These are phyloP conservation scores for Globisporangium ultimum DNA, from an alignment of 352 stramenopile species.

Conservation along the genomic window DNA sequence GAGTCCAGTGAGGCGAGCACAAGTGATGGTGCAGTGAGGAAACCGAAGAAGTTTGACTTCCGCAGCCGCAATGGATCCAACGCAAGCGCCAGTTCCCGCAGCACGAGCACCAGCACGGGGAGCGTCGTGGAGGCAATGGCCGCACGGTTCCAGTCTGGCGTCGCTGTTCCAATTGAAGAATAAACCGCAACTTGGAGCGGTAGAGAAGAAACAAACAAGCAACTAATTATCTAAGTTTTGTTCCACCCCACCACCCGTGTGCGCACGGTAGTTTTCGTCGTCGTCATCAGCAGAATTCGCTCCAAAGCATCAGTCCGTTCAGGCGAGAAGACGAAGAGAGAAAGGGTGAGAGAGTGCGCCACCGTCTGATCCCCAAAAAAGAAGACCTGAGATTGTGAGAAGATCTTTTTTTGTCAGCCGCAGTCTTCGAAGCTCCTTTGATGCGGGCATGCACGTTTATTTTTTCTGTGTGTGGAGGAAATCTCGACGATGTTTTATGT, in stretches of 20 bases:
- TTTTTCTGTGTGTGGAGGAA: no score
- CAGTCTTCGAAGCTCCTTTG: no score
- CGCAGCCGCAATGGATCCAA: slow-evolving; percentile 32
- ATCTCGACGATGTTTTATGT: no score
- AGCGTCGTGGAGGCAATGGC: slow-evolving; percentile 18
- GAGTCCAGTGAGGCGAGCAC: slow-evolving; percentile 17
- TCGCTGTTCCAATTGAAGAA: not conserved
- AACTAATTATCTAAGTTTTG: slow-evolving; percentile 1
- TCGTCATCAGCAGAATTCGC: not conserved
- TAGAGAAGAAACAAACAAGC: not conserved
- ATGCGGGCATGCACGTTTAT: no score
- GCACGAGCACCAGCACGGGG: slow-evolving; percentile 8
- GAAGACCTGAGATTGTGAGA: no score
- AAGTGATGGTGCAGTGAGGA: slow-evolving; percentile 26
- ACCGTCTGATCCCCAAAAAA: no score
- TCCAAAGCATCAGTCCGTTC: not conserved
- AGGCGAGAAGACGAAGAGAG: no score
- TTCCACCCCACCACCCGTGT: not conserved
- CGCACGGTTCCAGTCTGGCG: slow-evolving; percentile 13
- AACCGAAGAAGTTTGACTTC: slow-evolving; percentile 36
- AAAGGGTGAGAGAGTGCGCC: no score
- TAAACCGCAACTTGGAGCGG: not conserved
- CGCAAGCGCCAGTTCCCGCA: slow-evolving; percentile 15
- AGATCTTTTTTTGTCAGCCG: no score
- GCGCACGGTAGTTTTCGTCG: not conserved